A percentile compares a stretch with the other conserved stretches of the same genome.
phyloP scores from a whole-genome alignment of 176 grass and related monocot species.

The Phragmites australis region DNA sequence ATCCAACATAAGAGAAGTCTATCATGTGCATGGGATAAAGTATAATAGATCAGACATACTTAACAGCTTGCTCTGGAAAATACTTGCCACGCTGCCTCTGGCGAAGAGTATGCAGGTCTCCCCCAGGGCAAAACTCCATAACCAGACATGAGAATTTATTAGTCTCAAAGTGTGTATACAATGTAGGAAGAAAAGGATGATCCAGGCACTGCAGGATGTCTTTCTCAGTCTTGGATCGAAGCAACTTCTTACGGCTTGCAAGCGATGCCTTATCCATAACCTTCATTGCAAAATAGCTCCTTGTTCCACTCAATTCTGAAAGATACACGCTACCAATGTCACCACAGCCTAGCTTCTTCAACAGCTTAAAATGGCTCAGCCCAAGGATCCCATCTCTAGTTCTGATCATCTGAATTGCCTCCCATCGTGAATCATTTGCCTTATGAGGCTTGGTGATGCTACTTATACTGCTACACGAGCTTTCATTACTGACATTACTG shows the following conservation, averaged over 20 bases:
- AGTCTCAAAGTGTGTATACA: conserved; percentile 86
- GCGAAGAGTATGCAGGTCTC: conserved; percentile 72
- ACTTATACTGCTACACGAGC: conserved; percentile 69
- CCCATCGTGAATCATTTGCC: conserved; percentile 73
- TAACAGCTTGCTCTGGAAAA: conserved; percentile 84
- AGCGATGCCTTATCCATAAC: conserved; percentile 79
- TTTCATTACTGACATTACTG: conserved; percentile 76
- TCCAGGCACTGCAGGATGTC: conserved; percentile 75
- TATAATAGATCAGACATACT: conserved; percentile 52
- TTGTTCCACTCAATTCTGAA: conserved; percentile 71
- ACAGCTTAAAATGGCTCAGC: conserved; percentile 68
- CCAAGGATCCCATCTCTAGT: conserved; percentile 57
- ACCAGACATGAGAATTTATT: conserved; percentile 87
- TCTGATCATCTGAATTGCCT: conserved; percentile 65
- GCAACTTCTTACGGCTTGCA: conserved; percentile 70
- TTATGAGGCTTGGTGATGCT: conserved; percentile 76
- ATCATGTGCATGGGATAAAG: background rate
- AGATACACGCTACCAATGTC: conserved; percentile 89
- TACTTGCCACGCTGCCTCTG: conserved; percentile 77
- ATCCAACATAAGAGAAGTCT: background rate
- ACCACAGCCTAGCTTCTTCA: conserved; percentile 78
- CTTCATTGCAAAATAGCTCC: conserved; percentile 86
- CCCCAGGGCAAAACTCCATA: conserved; percentile 83
- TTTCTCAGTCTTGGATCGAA: conserved; percentile 82
- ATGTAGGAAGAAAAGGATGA: conserved; percentile 77